phyloP scores from a whole-genome alignment of 2,329 filamentous ascomycete genomes.

The Fusarium longipes region DNA sequence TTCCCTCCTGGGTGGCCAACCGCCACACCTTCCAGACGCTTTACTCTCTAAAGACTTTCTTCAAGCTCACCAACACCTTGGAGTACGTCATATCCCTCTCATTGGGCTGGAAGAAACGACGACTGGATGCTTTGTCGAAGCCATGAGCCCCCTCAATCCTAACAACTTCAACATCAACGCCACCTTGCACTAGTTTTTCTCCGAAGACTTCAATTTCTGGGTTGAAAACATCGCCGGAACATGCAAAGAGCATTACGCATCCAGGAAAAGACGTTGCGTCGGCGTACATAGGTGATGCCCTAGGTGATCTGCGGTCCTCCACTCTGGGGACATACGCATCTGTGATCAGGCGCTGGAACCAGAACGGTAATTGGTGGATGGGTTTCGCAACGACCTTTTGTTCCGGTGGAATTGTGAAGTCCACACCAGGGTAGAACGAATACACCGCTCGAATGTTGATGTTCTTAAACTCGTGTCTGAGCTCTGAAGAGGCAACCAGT shows the following conservation, averaged over 20 bases:
- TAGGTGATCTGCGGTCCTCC: slow-evolving; percentile 47
- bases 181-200: slow-evolving; percentile 23
- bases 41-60: background rate
- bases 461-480: slow-evolving; percentile 42
- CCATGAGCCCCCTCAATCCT: slow-evolving; percentile 36
- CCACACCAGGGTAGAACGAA: slow-evolving; percentile 56
- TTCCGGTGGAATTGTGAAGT: slow-evolving; percentile 47
- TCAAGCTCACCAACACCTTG: slow-evolving; percentile 3
- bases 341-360: slow-evolving; percentile 45
- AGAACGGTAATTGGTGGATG: slow-evolving; percentile 10
- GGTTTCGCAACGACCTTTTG: slow-evolving; percentile 47
- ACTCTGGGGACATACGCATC: slow-evolving; percentile 49
- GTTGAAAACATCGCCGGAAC: slow-evolving; percentile 51
- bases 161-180: slow-evolving; percentile 20
- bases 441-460: slow-evolving; percentile 62
- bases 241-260: slow-evolving; percentile 48
- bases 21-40: background rate
- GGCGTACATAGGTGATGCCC: slow-evolving; percentile 51
- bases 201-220: slow-evolving; percentile 52
- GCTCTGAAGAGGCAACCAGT: slow-evolving; percentile 46
- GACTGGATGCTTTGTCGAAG: slow-evolving; percentile 38
- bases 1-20: background rate
- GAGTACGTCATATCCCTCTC: slow-evolving; percentile 22
- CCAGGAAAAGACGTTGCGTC: slow-evolving; percentile 25
- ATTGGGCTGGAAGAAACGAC: background rate